These are phyloP conservation scores for Ophiostoma angusticollis DNA, from an alignment of 2,329 filamentous ascomycete genomes.

Conservation along the genomic window DNA sequence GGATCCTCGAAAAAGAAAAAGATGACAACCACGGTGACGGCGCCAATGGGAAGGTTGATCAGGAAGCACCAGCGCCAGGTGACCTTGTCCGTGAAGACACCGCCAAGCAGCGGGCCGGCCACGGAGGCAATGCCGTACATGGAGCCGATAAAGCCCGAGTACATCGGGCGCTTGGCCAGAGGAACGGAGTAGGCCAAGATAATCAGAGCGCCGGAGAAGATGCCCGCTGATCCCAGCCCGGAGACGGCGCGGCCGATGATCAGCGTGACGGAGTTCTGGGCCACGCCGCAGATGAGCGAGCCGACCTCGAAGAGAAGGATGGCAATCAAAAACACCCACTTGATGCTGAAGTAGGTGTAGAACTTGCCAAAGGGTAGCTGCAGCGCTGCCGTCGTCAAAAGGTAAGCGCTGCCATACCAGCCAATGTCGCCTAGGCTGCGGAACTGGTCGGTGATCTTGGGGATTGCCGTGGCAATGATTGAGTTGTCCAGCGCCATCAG, in stretches of 20 bases:
- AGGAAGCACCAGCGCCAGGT: conserved; percentile 23
- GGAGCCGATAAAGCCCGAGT: conserved; percentile 23
- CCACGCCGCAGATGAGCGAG: conserved; percentile 22
- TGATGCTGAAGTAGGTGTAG: conserved; percentile 26
- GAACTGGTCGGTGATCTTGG: conserved; percentile 24
- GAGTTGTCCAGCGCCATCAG: conserved; percentile 27
- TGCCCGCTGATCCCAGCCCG: conserved; percentile 23
- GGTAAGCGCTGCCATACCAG: conserved; percentile 29
- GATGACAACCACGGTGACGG: conserved; percentile 15
- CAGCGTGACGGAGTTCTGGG: conserved; percentile 14
- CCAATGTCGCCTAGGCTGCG: conserved; percentile 27
- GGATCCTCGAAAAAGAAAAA: conserved; percentile 13
- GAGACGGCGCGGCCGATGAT: conserved; percentile 16
- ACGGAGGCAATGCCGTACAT: conserved; percentile 29
- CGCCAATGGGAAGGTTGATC: conserved; percentile 23
- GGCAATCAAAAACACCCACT: conserved; percentile 21
- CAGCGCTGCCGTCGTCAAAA: conserved; percentile 23
- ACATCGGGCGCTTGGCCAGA: conserved; percentile 14
- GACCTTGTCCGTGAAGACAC: conserved; percentile 17
- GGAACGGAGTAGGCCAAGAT: conserved; percentile 21
- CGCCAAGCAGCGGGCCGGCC: conserved; percentile 16
- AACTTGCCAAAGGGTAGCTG: conserved; percentile 23
- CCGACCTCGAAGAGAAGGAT: conserved; percentile 26
- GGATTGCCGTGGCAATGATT: conserved; percentile 24
- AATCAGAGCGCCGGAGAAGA: conserved; percentile 25